Percentiles rank a stretch among this genome's conserved stretches.
Conservation (phyloP, 495 filamentous ascomycete genomes). For the Lindgomyces ingoldianus region DNA sequence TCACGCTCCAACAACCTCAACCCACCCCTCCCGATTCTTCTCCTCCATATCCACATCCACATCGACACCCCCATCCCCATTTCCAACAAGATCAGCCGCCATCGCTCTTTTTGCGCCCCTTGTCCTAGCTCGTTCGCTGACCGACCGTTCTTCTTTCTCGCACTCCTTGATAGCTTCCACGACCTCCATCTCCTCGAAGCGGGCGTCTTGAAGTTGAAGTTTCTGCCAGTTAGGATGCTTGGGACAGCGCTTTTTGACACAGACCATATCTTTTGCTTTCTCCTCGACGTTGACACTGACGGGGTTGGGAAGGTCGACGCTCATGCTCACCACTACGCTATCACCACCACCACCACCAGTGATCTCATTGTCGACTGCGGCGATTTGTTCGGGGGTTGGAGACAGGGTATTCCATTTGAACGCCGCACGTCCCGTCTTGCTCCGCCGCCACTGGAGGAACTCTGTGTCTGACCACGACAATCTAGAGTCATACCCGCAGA, state of each 20-base stretch:
- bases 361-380: no score
- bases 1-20: slow-evolving; percentile 21
- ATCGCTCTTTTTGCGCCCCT: slow-evolving; percentile 15
- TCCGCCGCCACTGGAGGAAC: slow-evolving; percentile 51
- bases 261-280: slow-evolving; percentile 30
- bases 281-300: slow-evolving; percentile 13
- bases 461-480: slow-evolving; percentile 63
- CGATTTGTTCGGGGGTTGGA: slow-evolving; percentile 36
- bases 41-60: slow-evolving; percentile 2
- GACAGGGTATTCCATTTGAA: slow-evolving; percentile 32
- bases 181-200: slow-evolving; percentile 45
- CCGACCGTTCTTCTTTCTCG: slow-evolving; percentile 44
- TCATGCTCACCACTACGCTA: no score
- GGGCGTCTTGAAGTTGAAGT: slow-evolving; percentile 44
- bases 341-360: no score
- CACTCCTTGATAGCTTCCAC: slow-evolving; percentile 43
- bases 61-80: background rate
- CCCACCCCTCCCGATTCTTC: slow-evolving; percentile 32
- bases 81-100: slow-evolving; percentile 12
- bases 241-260: slow-evolving; percentile 45
- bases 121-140: slow-evolving; percentile 38
- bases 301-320: background rate
- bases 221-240: slow-evolving; percentile 47
- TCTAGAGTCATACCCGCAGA: slow-evolving; percentile 66
- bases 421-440: slow-evolving; percentile 31